These are phyloP conservation scores for Balakata baccata DNA, from an alignment of 345 rosid genomes.

Conservation along the genomic window DNA sequence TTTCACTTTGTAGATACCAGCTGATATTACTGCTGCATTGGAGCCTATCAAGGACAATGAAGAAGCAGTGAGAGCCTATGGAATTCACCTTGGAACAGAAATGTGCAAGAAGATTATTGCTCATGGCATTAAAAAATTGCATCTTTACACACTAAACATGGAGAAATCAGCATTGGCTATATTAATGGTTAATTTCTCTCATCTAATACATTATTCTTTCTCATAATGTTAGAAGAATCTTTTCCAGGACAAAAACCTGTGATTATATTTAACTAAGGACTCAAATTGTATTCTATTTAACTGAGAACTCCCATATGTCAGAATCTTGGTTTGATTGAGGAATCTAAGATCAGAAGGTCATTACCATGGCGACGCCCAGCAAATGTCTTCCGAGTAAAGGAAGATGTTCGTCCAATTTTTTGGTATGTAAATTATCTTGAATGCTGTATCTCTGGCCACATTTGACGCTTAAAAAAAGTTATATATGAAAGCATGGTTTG, in stretches of 20 bases:
- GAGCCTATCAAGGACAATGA: constrained; percentile 97
- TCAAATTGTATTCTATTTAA: constrained; percentile 15
- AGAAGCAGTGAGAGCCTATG: constrained; percentile 90
- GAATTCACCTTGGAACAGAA: constrained; percentile 93
- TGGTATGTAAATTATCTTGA: constrained; percentile 47
- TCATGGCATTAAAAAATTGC: constrained; percentile 80
- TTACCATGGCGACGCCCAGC: constrained; percentile 96
- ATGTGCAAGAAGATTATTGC: constrained; percentile 94
- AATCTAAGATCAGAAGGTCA: constrained; percentile 68
- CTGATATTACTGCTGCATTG: constrained; percentile 76
- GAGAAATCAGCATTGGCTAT: constrained; percentile 93
- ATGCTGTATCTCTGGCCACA: neutral
- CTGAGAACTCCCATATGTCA: constrained; percentile 32
- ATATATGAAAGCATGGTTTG: neutral
- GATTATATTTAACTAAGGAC: constrained; percentile 8
- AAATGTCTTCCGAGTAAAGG: constrained; percentile 80
- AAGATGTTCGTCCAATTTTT: constrained; percentile 95
- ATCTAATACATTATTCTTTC: constrained; percentile 1
- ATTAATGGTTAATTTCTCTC: constrained; percentile 50
- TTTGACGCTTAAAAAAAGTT: neutral
- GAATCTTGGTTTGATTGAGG: constrained; percentile 96
- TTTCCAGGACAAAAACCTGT: neutral
- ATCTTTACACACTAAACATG: constrained; percentile 89
- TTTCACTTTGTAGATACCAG: constrained; percentile 58
- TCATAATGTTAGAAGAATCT: neutral